Base-by-base conservation (phyloP, 805 yeast genomes). In the Metschnikowia continentalis region DNA sequence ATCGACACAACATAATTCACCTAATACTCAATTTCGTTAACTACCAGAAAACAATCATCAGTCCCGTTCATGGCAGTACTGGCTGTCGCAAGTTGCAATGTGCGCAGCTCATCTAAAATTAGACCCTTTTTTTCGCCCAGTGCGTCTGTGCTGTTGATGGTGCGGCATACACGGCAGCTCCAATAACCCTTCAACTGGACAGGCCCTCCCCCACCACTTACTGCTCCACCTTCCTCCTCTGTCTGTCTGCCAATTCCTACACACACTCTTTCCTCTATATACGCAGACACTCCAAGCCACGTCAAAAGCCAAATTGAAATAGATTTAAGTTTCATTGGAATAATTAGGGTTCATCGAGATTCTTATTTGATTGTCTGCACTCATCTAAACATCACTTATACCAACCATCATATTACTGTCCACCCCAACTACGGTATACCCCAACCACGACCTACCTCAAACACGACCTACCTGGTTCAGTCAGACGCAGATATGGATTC, bases 401-500 rank as follows among this genome's bases (percentile, higher is more conserved):
- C 35, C 14, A 6, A 6, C 14, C 35, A 7, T 33, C 8, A 33
- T 6, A 33, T 33, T 33, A 3, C 22, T 35, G 38, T 35, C 38
- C 22, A 8, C 30, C 30, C 11, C 30, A 7, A 20, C 22, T 4
- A 20, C 22, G n/a, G n/a, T n/a, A n/a, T n/a, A n/a, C n/a, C n/a
- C 22, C 22, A 20, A 20, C 22, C 23, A 22, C 23, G 7, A 22
- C 23, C 7, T 1, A 22, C 11, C 3, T 11, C 11, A 8, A 23
- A 7, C 30, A 26, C 11, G 11, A 26, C 30, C 30, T 26, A 26
- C 30, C 11, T 10, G 13, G 11, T 26, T 26, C 11, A 11, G 26
- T 37, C 15, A 19, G 20, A 37, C 26, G 42, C 32, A 14, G 4
- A 14, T 37, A 42, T 37, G 48, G 42, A 45, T 10, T 47, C 55